These are phyloP conservation scores for Wickerhamomyces sp. DNA, from an alignment of 1,139 yeast species.

Conservation along the genomic window DNA sequence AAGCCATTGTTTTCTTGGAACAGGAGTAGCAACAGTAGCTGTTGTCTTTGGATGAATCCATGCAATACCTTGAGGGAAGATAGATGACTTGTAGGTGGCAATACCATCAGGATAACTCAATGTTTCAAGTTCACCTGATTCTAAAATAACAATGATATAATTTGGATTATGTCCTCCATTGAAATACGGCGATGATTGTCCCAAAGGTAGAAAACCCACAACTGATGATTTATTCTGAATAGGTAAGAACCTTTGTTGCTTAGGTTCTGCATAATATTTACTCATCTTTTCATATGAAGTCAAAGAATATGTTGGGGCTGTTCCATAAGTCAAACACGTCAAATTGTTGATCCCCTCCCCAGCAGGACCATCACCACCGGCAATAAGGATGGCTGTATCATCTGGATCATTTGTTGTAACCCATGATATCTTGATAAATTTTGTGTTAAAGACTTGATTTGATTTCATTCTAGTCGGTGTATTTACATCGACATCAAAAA, in stretches of 20 bases:
- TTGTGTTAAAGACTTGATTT: conserved; percentile 2
- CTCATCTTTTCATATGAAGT: conserved; percentile 85
- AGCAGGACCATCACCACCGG: conserved; percentile 55
- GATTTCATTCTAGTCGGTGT: conserved; percentile 32
- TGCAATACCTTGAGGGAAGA: conserved; percentile 74
- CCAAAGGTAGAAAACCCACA: conserved; percentile 45
- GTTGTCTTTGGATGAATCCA: conserved; percentile 78
- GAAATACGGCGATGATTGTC: conserved; percentile 60
- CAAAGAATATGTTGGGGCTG: conserved; percentile 71
- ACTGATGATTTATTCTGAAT: conserved; percentile 41
- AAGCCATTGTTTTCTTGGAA: conserved; percentile 67
- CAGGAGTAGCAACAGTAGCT: conserved; percentile 45
- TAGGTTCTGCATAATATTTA: conserved; percentile 66
- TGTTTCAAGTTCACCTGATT: conserved; percentile 53
- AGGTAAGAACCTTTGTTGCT: conserved; percentile 50
- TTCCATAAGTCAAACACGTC: conserved; percentile 71
- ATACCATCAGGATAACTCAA: conserved; percentile 54
- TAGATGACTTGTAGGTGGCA: conserved; percentile 48
- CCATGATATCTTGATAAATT: conserved; percentile 50
- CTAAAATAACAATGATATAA: conserved; percentile 52
- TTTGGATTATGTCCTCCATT: conserved; percentile 67
- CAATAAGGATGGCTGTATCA: conserved; percentile 64
- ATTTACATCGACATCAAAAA: conserved; percentile 63
- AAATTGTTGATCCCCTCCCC: conserved; percentile 49
- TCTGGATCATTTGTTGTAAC: conserved; percentile 78